These are phyloP conservation scores for Mallotus nudiflorus DNA, from an alignment of 345 rosid species.

Conservation along the genomic window DNA sequence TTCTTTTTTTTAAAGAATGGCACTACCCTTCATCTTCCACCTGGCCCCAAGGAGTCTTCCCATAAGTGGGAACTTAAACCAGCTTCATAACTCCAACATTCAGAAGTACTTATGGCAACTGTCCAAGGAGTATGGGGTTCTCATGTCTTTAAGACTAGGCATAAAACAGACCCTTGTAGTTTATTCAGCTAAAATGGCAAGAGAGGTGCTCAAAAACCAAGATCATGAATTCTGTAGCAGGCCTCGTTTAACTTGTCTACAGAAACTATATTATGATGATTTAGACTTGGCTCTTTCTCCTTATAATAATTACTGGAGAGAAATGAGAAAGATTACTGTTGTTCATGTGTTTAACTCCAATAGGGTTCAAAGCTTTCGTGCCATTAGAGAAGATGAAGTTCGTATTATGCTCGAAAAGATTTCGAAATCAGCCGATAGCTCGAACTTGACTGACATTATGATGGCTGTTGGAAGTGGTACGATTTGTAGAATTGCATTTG, in stretches of 20 bases:
- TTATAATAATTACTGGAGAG: background rate
- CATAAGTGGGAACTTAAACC: background rate
- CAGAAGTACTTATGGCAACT: background rate
- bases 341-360: background rate
- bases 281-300: background rate
- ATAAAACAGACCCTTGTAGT: background rate
- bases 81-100: background rate
- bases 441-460: too few relatives aligned
- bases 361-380: constrained; percentile 2
- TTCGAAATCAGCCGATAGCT: too few relatives aligned
- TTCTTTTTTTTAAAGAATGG: background rate
- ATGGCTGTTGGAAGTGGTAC: too few relatives aligned
- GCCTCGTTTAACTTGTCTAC: background rate
- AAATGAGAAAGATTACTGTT: background rate
- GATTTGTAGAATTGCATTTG: too few relatives aligned
- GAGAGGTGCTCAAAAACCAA: background rate
- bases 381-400: too few relatives aligned
- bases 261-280: background rate
- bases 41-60: background rate
- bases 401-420: too few relatives aligned
- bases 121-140: background rate
- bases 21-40: background rate
- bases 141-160: constrained; percentile 4
- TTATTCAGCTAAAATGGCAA: constrained; percentile 8
- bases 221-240: constrained; percentile 3